Evolutionary conservation across 1,284 basidiomycete genomes (phyloP).

Genomic region (Schizopora paradoxa): DNA sequence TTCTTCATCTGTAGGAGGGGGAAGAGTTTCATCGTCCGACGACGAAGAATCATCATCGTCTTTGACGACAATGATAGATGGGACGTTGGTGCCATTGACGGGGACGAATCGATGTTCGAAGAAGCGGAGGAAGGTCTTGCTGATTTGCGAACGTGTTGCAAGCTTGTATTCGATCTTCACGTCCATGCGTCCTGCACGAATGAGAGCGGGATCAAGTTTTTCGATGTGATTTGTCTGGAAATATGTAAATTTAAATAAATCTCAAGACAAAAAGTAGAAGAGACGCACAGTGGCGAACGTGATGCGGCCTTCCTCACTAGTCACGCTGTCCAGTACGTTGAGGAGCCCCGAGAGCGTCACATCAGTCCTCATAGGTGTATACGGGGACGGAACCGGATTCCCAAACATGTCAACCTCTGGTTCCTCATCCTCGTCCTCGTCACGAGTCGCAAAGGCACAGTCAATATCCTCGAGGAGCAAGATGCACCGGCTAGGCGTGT

Average conservation of each 20-base stretch:
- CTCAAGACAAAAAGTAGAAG: neutral
- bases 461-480: slow-evolving; percentile 53
- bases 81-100: neutral
- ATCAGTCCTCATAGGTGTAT: slow-evolving; percentile 2
- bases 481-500: slow-evolving; percentile 44
- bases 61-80: neutral
- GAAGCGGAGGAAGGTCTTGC: slow-evolving; percentile 47
- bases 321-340: slow-evolving; percentile 51
- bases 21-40: neutral
- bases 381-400: slow-evolving; percentile 12
- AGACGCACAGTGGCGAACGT: slow-evolving; percentile 46
- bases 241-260: neutral
- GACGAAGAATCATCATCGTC: neutral
- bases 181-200: slow-evolving; percentile 51
- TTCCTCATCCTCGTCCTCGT: slow-evolving; percentile 32
- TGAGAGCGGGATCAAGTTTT: slow-evolving; percentile 43
- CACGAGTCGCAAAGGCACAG: slow-evolving; percentile 45
- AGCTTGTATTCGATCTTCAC: slow-evolving; percentile 43
- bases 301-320: slow-evolving; percentile 49
- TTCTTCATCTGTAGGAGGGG: slow-evolving; percentile 13
- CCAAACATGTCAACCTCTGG: slow-evolving; percentile 1
- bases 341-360: slow-evolving; percentile 45
- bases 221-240: slow-evolving; percentile 49
- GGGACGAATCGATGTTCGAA: slow-evolving; percentile 26
- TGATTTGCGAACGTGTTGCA: slow-evolving; percentile 41